phyloP scores from a whole-genome alignment of 2,329 filamentous ascomycete species.

The Sclerotinia trifoliorum region DNA sequence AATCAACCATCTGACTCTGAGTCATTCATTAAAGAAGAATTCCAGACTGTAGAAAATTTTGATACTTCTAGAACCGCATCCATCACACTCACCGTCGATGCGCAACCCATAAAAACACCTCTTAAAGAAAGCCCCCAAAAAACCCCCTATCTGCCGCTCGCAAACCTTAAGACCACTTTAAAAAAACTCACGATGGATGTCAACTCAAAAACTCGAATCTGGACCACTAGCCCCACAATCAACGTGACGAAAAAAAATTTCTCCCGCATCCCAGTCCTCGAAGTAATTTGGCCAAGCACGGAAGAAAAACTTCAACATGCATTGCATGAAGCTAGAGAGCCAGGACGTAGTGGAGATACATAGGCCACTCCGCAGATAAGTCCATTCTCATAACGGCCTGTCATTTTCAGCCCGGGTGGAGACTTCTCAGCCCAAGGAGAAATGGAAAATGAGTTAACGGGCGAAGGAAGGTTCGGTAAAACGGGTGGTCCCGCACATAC shows the following conservation, averaged over 20 bases:
- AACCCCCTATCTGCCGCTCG: too few species aligned
- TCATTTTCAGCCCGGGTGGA: conserved; percentile 3
- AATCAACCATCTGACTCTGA: too few species aligned
- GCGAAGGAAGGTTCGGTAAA: neutral
- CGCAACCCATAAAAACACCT: neutral
- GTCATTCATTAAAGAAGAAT: too few species aligned
- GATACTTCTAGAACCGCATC: too few species aligned
- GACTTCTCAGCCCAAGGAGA: neutral
- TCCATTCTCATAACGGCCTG: neutral
- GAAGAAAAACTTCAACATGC: conserved; percentile 9
- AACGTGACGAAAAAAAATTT: neutral
- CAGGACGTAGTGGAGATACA: neutral
- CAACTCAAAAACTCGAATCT: too few species aligned
- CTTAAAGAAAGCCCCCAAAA: neutral
- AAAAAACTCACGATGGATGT: neutral
- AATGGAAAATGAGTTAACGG: neutral
- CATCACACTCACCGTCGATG: too few species aligned
- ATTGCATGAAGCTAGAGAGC: neutral
- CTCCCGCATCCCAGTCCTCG: neutral
- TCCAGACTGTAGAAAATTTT: too few species aligned
- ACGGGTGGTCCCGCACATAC: conserved; percentile 1
- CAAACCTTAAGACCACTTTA: neutral
- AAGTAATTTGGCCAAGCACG: neutral
- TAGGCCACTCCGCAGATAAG: too few species aligned
- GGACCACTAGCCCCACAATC: neutral